phyloP scores from a whole-genome alignment of 768 basidiomycete species.

The Myochromella boudieri region DNA sequence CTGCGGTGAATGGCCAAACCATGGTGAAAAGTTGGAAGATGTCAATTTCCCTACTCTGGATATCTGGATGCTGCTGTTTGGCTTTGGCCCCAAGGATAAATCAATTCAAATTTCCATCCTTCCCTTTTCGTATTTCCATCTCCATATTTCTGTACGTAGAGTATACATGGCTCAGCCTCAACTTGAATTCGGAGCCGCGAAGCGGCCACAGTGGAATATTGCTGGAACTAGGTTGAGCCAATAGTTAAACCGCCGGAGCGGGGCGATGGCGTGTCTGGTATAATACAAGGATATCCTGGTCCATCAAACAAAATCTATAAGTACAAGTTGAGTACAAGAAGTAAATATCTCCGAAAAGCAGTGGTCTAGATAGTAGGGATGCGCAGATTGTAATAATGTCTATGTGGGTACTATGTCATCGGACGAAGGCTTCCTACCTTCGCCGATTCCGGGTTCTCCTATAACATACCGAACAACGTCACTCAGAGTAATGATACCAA shows the following conservation, averaged over 20 bases:
- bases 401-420: neutral
- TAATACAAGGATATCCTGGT: slow-evolving; percentile 13
- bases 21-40: no score
- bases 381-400: neutral
- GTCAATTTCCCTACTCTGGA: no score
- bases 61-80: neutral
- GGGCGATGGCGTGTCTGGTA: neutral
- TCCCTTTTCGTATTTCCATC: neutral
- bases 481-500: slow-evolving; percentile 87
- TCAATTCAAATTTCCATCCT: neutral
- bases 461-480: slow-evolving; percentile 87
- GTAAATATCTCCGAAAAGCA: slow-evolving; percentile 12
- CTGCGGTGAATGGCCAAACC: slow-evolving; percentile 33
- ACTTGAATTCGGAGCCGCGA: no score
- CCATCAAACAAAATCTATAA: slow-evolving; percentile 4
- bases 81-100: neutral
- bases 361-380: slow-evolving; percentile 10
- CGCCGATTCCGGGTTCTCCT: slow-evolving; percentile 56
- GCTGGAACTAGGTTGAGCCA: no score
- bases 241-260: no score
- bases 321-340: slow-evolving; percentile 14
- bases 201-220: no score
- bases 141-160: no score
- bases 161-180: no score
- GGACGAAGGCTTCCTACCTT: slow-evolving; percentile 26